Evolutionary conservation across 2,329 filamentous ascomycete genomes (phyloP), one percentile per base, ranked within the genome.

Genomic region (Paecilomyces dactylethromorphus): DNA sequence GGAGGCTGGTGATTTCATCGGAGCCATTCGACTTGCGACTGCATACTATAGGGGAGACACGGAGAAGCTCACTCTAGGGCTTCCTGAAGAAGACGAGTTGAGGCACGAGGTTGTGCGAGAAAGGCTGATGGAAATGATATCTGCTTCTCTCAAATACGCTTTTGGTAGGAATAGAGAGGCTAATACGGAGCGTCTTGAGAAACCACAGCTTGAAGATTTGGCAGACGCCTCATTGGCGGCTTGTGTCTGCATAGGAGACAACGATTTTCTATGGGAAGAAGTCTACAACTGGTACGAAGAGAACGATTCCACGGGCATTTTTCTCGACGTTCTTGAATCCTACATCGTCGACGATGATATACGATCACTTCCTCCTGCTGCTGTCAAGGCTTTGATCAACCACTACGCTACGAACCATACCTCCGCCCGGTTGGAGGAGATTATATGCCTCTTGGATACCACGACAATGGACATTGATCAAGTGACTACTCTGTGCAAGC

Each of bases 1-100:
- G 90, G 92, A 97, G 71, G 86, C 92, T 58, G 94, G 94, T n/a
- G 92, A 97, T 74, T 96, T 96, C 69, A 89, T 99, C 63, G 89
- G 87, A 12, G 92, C 94, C 1, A 96, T 99, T 60, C 84, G 88
- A 63, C 81, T 99, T 59, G 95, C 93, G 10, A 96, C 92, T 0
- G 89, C 89, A 0, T 99, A 97, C 74, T 97, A 96, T 71, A 88
- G 86, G 7, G 94, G 94, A 24, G 87, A 92, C 68, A 86, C 91
- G n/a, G 91, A 97, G 72, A 97, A 94, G 73, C 82, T 97, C 55
- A 97, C 94, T 0, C 90, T 99, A 57, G 94, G 94, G 0, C 79
- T 99, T 10, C 93, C 95, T 0, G 92, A 97, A 70, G 90, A 97
- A 69, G 83, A 91, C 58, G 74, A 72, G 2, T 73, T 90, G 53